Evolutionary conservation across 345 rosid genomes (phyloP).

Genomic region (Streptanthus diversifolius): DNA sequence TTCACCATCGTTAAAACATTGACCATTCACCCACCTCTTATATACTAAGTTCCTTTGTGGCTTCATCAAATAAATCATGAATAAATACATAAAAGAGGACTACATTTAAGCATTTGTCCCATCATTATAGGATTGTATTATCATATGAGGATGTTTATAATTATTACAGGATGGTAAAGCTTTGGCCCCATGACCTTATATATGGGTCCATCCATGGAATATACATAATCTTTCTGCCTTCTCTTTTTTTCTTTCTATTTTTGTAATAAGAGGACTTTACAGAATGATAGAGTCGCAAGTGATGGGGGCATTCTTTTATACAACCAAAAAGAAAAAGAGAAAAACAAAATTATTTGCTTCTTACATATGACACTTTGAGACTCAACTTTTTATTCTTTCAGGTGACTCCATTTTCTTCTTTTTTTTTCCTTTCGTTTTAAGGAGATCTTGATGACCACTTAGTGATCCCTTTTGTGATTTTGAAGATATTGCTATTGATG

Average conservation of each 20-base stretch:
- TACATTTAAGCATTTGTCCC: not conserved
- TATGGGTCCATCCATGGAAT: conserved; percentile 22
- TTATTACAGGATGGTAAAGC: conserved; percentile 10
- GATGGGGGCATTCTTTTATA: conserved; percentile 14
- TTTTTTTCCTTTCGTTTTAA: conserved; percentile 20
- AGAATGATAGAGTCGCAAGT: conserved; percentile 30
- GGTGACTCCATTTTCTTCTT: conserved; percentile 20
- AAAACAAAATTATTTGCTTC: not conserved
- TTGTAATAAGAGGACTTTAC: conserved; percentile 25
- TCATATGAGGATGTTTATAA: conserved; percentile 15
- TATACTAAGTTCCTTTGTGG: not conserved
- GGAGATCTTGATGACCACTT: conserved; percentile 33
- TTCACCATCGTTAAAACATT: conserved; percentile 21
- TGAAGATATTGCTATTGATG: conserved; percentile 31
- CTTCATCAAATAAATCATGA: not conserved
- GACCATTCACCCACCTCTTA: conserved; percentile 27
- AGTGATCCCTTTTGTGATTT: conserved; percentile 30
- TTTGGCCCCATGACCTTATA: conserved; percentile 19
- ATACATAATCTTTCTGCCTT: conserved; percentile 20
- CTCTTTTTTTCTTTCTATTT: not conserved
- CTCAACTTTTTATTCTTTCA: conserved; percentile 24
- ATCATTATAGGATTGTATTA: not conserved
- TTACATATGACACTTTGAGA: conserved; percentile 26
- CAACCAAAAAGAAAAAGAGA: conserved; percentile 13
- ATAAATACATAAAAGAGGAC: not conserved